phyloP scores from a whole-genome alignment of 2,329 filamentous ascomycete species.

The Simplicillium aogashimaense region DNA sequence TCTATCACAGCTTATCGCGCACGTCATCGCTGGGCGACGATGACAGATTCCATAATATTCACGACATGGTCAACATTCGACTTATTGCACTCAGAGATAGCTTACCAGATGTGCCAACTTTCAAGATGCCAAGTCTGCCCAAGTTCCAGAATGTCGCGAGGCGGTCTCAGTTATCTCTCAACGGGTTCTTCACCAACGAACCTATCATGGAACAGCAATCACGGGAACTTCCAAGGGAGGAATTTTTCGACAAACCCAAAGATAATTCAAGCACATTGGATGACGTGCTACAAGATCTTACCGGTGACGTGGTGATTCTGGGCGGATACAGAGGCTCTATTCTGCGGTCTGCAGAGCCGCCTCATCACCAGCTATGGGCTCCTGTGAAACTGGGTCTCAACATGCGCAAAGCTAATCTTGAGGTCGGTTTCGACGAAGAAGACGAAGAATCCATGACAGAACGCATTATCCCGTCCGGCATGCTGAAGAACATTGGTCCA shows the following conservation, averaged over 20 bases:
- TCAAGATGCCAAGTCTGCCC: constrained; percentile 58
- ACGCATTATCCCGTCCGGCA: constrained; percentile 74
- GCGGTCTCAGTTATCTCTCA: constrained; percentile 21
- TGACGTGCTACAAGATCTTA: constrained; percentile 54
- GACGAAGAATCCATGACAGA: constrained; percentile 79
- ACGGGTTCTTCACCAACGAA: constrained; percentile 17
- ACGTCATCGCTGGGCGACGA: constrained; percentile 81
- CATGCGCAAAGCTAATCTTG: constrained; percentile 81
- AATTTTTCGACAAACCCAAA: constrained; percentile 9
- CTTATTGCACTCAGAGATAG: constrained; percentile 87
- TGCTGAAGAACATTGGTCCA: constrained; percentile 84
- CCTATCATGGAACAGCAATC: constrained; percentile 8
- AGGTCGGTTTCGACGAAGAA: constrained; percentile 70
- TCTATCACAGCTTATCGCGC: constrained; percentile 65
- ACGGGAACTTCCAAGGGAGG: constrained; percentile 5
- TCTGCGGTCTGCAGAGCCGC: constrained; percentile 71
- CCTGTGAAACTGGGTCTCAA: constrained; percentile 89
- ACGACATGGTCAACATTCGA: constrained; percentile 78
- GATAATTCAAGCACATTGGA: constrained; percentile 31
- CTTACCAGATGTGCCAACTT: constrained; percentile 67
- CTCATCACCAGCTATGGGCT: constrained; percentile 85
- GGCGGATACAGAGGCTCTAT: constrained; percentile 88
- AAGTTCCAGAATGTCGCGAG: constrained; percentile 30
- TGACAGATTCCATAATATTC: constrained; percentile 67
- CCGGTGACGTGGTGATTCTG: constrained; percentile 78